Percentiles rank a stretch among this genome's conserved stretches.
phyloP scores from a whole-genome alignment of 371 early-diverging fungal species.

The Lichtheimia ramosa region DNA sequence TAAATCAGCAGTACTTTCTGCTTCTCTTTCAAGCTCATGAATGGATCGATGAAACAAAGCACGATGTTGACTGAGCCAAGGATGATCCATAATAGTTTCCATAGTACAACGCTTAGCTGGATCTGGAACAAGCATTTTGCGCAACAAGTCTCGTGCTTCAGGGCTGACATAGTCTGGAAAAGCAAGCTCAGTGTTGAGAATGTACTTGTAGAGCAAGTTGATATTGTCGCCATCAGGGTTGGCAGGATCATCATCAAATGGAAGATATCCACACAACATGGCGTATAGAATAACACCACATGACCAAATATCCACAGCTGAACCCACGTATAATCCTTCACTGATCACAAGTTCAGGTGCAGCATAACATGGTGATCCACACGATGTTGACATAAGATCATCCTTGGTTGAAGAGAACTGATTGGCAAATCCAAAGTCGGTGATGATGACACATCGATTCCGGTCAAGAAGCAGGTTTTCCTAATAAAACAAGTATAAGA shows the following conservation, averaged over 20 bases:
- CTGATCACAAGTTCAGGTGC: slow-evolving; percentile 97
- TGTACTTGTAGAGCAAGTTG: slow-evolving; percentile 94
- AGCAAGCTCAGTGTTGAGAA: slow-evolving; percentile 84
- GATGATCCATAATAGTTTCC: slow-evolving; percentile 83
- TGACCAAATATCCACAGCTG: slow-evolving; percentile 97
- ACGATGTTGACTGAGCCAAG: slow-evolving; percentile 56
- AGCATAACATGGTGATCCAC: slow-evolving; percentile 98
- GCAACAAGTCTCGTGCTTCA: slow-evolving; percentile 81
- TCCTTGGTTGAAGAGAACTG: slow-evolving; percentile 71
- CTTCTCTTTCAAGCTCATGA: slow-evolving; percentile 21
- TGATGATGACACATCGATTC: slow-evolving; percentile 90
- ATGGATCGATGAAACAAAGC: slow-evolving; percentile 32
- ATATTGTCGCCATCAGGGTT: slow-evolving; percentile 97
- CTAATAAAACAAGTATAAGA: slow-evolving; percentile 33
- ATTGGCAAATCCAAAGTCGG: slow-evolving; percentile 99
- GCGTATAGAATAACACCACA: slow-evolving; percentile 96
- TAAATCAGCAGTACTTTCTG: slow-evolving; percentile 17
- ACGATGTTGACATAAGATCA: slow-evolving; percentile 89
- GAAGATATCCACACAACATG: slow-evolving; percentile 97
- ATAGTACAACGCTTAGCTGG: slow-evolving; percentile 86
- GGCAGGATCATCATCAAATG: slow-evolving; percentile 98
- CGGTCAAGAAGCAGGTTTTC: slow-evolving; percentile 92
- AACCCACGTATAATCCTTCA: slow-evolving; percentile 96
- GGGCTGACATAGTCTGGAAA: slow-evolving; percentile 89
- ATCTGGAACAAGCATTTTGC: slow-evolving; percentile 91